These are phyloP conservation scores for Niebla homalea DNA, from an alignment of 495 filamentous ascomycete genomes.

Conservation along the genomic window DNA sequence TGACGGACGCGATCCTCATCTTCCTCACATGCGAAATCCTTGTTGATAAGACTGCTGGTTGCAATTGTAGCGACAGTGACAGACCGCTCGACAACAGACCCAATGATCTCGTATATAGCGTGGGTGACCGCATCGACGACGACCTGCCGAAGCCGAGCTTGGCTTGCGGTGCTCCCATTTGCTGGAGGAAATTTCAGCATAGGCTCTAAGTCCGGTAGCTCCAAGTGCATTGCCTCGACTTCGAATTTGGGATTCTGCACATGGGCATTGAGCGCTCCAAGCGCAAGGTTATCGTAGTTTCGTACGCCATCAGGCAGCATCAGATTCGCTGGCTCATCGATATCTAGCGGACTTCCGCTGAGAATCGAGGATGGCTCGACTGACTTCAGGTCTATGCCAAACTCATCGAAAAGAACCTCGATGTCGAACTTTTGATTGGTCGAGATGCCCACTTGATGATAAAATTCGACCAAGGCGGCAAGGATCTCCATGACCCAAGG, in stretches of 20 bases:
- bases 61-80: conserved; percentile 96
- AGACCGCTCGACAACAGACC: conserved; percentile 89
- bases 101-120: conserved; percentile 87
- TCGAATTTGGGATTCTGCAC: conserved; percentile 59
- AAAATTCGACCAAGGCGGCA: conserved; percentile 75
- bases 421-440: conserved; percentile 96
- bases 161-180: conserved; percentile 58
- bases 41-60: conserved; percentile 81
- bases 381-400: conserved; percentile 74
- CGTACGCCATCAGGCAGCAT: conserved; percentile 58
- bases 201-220: conserved; percentile 65
- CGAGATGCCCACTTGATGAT: conserved; percentile 83
- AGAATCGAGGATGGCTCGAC: conserved; percentile 77
- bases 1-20: conserved; percentile 75
- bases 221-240: conserved; percentile 54
- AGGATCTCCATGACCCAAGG: conserved; percentile 96
- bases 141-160: conserved; percentile 62
- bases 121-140: conserved; percentile 70
- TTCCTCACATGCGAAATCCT: conserved; percentile 88
- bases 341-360: conserved; percentile 47
- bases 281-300: conserved; percentile 61
- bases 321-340: conserved; percentile 39
- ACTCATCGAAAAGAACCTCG: conserved; percentile 84
- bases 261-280: conserved; percentile 56
- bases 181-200: conserved; percentile 61